Evolutionary conservation across 2,329 filamentous ascomycete species (phyloP).

Genomic region (Annulohypoxylon truncatum): DNA sequence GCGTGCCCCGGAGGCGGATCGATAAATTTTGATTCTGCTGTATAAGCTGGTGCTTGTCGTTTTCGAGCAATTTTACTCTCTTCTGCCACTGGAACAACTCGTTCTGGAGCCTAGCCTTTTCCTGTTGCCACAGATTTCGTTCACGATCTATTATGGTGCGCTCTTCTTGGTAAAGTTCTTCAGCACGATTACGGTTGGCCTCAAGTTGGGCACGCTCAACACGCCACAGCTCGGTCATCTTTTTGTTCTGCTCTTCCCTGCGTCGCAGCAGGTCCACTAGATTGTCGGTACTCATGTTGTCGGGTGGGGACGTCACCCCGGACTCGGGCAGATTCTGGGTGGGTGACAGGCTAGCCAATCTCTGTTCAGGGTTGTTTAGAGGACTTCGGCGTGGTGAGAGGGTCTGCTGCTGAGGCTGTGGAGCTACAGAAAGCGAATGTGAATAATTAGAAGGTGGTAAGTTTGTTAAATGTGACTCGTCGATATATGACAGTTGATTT

Average conservation of each 20-base stretch:
- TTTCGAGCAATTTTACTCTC: conserved; percentile 46
- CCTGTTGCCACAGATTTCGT: conserved; percentile 59
- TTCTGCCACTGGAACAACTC: conserved; percentile 57
- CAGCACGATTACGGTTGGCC: conserved; percentile 63
- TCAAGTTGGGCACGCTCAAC: conserved; percentile 66
- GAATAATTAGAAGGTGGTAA: conserved; percentile 41
- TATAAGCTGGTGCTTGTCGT: conserved; percentile 29
- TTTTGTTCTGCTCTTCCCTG: conserved; percentile 46
- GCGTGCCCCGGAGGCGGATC: conserved; percentile 20
- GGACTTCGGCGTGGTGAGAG: conserved; percentile 44
- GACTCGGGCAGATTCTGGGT: conserved; percentile 38
- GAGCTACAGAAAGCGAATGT: conserved; percentile 36
- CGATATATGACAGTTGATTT: conserved; percentile 53
- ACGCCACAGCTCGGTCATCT: conserved; percentile 61
- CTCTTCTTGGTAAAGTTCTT: conserved; percentile 67
- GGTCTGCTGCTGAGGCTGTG: conserved; percentile 41
- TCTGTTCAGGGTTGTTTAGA: conserved; percentile 41
- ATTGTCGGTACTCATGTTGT: conserved; percentile 40
- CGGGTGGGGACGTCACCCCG: conserved; percentile 41
- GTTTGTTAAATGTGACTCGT: conserved; percentile 45
- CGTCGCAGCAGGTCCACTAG: conserved; percentile 43
- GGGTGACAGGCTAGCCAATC: conserved; percentile 51
- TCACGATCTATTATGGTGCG: conserved; percentile 65
- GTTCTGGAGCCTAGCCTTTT: conserved; percentile 56
- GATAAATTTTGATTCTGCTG: conserved; percentile 12